Percentiles rank a stretch among this genome's conserved stretches.
phyloP scores from a whole-genome alignment of 371 early-diverging fungal species.

The Modicella reniformis region DNA sequence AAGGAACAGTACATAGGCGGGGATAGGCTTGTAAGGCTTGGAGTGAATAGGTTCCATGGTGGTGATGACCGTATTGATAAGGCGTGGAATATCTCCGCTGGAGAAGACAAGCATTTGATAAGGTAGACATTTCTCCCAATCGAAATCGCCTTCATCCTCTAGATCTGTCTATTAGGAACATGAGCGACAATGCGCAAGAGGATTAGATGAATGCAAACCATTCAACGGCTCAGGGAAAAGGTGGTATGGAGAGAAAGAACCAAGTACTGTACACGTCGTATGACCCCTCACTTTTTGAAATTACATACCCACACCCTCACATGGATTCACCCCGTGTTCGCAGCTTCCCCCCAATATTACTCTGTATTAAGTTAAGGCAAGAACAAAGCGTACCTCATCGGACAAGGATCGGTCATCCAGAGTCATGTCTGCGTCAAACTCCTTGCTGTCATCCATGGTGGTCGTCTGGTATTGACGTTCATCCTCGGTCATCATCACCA shows the following conservation, averaged over 20 bases:
- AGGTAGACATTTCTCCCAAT: slow-evolving; percentile 83
- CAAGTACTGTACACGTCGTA: too few relatives aligned
- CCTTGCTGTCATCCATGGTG: slow-evolving; percentile 56
- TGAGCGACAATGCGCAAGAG: not conserved
- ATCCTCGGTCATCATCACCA: slow-evolving; percentile 65
- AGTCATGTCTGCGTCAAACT: slow-evolving; percentile 42
- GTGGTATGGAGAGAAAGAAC: not conserved
- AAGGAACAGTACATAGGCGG: slow-evolving; percentile 88
- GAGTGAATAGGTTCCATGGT: slow-evolving; percentile 67
- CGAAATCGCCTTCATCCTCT: slow-evolving; percentile 65
- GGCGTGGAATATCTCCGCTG: slow-evolving; percentile 69
- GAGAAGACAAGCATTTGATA: slow-evolving; percentile 96
- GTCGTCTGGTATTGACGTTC: slow-evolving; percentile 59
- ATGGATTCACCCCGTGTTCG: too few relatives aligned
- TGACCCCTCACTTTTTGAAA: too few relatives aligned
- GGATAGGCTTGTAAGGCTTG: slow-evolving; percentile 70
- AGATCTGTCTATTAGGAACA: not conserved
- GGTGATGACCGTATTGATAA: slow-evolving; percentile 76
- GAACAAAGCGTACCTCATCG: slow-evolving; percentile 38
- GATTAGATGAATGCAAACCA: slow-evolving; percentile 3
- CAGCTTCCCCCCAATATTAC: not conserved
- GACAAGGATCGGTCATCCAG: slow-evolving; percentile 9
- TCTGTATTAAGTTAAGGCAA: not conserved
- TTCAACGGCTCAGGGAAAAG: not conserved
- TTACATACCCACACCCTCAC: too few relatives aligned